phyloP scores from a whole-genome alignment of 768 basidiomycete species.

The Lentinula edodes region DNA sequence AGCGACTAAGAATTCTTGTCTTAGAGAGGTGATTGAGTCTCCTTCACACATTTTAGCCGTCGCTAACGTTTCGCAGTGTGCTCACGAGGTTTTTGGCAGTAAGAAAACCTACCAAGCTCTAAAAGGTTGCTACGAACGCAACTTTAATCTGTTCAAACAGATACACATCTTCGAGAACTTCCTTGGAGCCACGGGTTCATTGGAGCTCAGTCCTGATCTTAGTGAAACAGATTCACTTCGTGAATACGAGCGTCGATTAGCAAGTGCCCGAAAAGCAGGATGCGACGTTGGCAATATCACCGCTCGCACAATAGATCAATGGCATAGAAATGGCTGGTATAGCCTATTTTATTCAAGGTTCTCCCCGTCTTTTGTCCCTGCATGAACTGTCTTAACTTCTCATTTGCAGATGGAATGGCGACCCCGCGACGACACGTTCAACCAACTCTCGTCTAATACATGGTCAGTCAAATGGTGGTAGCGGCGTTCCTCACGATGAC shows the following conservation, averaged over 20 bases:
- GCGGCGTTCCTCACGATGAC: slow-evolving; percentile 36
- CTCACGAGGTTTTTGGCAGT: slow-evolving; percentile 60
- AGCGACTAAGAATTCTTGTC: slow-evolving; percentile 77
- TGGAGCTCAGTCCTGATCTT: slow-evolving; percentile 30
- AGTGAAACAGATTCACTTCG: slow-evolving; percentile 61
- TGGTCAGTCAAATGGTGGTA: slow-evolving; percentile 6
- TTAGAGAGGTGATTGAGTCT: slow-evolving; percentile 53
- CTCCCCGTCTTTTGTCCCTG: slow-evolving; percentile 1
- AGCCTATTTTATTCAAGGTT: slow-evolving; percentile 52
- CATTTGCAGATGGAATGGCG: slow-evolving; percentile 54
- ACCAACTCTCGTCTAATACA: slow-evolving; percentile 29
- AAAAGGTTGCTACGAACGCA: slow-evolving; percentile 82
- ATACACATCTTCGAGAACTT: slow-evolving; percentile 68
- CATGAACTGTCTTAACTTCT: slow-evolving; percentile 1
- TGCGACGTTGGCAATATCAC: slow-evolving; percentile 72
- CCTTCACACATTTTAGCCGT: not conserved
- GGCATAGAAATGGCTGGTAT: slow-evolving; percentile 78
- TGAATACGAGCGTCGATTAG: slow-evolving; percentile 69
- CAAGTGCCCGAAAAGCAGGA: slow-evolving; percentile 56
- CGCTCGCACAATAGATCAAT: slow-evolving; percentile 71
- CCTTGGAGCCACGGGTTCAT: slow-evolving; percentile 28
- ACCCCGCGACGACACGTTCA: slow-evolving; percentile 54
- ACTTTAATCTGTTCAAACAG: slow-evolving; percentile 81
- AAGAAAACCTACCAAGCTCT: slow-evolving; percentile 82
- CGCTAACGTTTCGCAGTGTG: slow-evolving; percentile 43